These are phyloP conservation scores for Leccinum griseonigrum DNA, from an alignment of 1,284 basidiomycete species.

Conservation along the genomic window DNA sequence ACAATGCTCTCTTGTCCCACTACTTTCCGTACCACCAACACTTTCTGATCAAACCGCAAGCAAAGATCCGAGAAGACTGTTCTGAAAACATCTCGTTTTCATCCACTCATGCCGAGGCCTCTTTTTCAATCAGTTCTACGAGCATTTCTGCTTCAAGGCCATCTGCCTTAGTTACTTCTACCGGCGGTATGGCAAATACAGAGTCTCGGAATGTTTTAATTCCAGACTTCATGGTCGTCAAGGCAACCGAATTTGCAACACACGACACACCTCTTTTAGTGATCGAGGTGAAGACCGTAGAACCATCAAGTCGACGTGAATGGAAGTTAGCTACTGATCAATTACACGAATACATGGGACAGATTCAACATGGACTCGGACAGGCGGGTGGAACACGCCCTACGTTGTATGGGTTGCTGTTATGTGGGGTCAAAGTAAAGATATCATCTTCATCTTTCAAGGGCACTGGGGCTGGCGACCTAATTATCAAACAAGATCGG, in stretches of 20 bases:
- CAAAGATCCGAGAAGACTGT: not conserved
- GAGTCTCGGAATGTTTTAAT: not conserved
- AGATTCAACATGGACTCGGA: not conserved
- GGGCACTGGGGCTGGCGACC: too few species aligned
- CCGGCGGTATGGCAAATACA: not conserved
- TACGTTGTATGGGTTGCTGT: not conserved
- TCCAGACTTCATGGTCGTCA: not conserved
- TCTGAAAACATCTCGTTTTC: not conserved
- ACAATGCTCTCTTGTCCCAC: not conserved
- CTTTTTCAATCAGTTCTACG: not conserved
- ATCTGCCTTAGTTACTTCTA: not conserved
- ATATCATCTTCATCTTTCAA: not conserved
- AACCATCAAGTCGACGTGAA: not conserved
- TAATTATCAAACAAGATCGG: not conserved
- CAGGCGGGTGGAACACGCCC: not conserved
- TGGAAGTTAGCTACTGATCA: not conserved
- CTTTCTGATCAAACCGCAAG: not conserved
- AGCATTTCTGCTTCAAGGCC: not conserved
- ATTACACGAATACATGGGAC: not conserved
- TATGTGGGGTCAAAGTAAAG: not conserved
- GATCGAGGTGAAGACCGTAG: not conserved
- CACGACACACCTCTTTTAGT: not conserved
- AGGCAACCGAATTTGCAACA: not conserved
- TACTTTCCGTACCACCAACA: not conserved
- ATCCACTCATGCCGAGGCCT: not conserved